Percentiles rank a stretch among this genome's conserved stretches.
phyloP scores from a whole-genome alignment of 768 basidiomycete genomes.

The Pulveroboletus ravenelii region DNA sequence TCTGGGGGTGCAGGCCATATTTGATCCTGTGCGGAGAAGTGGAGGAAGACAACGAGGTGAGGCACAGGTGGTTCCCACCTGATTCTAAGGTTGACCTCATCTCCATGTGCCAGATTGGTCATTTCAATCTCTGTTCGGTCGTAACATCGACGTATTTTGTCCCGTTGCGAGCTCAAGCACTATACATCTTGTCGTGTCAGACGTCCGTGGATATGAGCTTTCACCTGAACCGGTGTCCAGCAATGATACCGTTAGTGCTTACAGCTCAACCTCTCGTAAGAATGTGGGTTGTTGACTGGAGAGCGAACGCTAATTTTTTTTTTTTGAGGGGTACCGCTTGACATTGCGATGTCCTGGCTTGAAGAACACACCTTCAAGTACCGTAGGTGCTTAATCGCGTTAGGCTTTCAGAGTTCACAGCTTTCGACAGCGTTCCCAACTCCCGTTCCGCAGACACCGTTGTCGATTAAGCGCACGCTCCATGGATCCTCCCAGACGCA shows the following conservation, averaged over 20 bases:
- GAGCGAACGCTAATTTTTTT: not conserved
- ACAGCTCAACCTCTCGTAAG: conserved; percentile 46
- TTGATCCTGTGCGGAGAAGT: conserved; percentile 65
- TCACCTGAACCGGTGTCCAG: conserved; percentile 46
- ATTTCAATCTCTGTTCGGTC: conserved; percentile 61
- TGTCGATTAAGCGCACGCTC: conserved; percentile 63
- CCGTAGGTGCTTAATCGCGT: conserved; percentile 38
- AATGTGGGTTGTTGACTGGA: not conserved
- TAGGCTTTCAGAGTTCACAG: not conserved
- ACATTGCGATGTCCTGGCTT: conserved; percentile 56
- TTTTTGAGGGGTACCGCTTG: conserved; percentile 36
- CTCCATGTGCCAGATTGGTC: conserved; percentile 59
- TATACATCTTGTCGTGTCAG: conserved; percentile 47
- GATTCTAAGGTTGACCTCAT: not conserved
- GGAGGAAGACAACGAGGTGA: conserved; percentile 52
- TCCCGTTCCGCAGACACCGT: conserved; percentile 42
- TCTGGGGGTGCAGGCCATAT: conserved; percentile 70
- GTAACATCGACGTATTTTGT: conserved; percentile 58
- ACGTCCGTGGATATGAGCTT: conserved; percentile 39
- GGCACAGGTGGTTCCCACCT: conserved; percentile 1
- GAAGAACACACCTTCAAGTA: conserved; percentile 49
- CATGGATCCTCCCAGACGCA: conserved; percentile 71
- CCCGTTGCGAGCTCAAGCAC: conserved; percentile 63
- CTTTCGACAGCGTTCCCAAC: conserved; percentile 33
- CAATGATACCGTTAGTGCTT: conserved; percentile 38